A percentile compares a stretch with the other conserved stretches of the same genome.
Conservation (phyloP, 306 rosid species). For the Mimosa pudica region DNA sequence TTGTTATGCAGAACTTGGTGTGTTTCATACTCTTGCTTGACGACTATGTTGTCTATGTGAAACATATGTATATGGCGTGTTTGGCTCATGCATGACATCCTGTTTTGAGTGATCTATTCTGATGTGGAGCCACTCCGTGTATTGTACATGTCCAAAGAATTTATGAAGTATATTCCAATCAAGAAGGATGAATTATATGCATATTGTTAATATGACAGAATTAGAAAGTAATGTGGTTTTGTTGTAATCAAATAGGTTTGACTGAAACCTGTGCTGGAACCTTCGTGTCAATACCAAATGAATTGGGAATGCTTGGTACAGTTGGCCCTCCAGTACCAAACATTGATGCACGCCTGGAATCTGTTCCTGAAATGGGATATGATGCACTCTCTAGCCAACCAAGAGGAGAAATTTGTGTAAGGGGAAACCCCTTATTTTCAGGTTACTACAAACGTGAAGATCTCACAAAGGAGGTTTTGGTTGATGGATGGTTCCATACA, state of each 20-base stretch:
- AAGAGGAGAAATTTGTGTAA: slow-evolving; percentile 86
- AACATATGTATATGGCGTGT: background rate
- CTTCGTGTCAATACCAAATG: slow-evolving; percentile 86
- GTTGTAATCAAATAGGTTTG: slow-evolving; percentile 57
- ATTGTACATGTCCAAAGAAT: background rate
- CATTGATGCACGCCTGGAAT: slow-evolving; percentile 85
- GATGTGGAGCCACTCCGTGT: background rate
- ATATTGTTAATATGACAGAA: background rate
- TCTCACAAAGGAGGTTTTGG: slow-evolving; percentile 81
- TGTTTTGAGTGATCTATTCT: background rate
- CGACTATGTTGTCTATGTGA: background rate
- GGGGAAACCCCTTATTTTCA: slow-evolving; percentile 63
- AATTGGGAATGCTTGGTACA: slow-evolving; percentile 79
- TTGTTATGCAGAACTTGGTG: background rate
- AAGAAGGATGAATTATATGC: background rate
- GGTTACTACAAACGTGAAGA: slow-evolving; percentile 95
- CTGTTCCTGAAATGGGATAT: slow-evolving; percentile 96
- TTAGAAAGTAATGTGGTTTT: background rate
- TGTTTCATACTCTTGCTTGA: background rate
- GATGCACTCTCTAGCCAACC: slow-evolving; percentile 74
- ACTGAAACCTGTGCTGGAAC: slow-evolving; percentile 98
- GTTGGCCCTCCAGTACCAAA: slow-evolving; percentile 99
- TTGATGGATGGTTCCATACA: slow-evolving; percentile 96
- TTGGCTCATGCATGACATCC: background rate
- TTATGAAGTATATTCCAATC: background rate